These are phyloP conservation scores for Suillus alpinus DNA, from an alignment of 768 basidiomycete species.

Conservation along the genomic window DNA sequence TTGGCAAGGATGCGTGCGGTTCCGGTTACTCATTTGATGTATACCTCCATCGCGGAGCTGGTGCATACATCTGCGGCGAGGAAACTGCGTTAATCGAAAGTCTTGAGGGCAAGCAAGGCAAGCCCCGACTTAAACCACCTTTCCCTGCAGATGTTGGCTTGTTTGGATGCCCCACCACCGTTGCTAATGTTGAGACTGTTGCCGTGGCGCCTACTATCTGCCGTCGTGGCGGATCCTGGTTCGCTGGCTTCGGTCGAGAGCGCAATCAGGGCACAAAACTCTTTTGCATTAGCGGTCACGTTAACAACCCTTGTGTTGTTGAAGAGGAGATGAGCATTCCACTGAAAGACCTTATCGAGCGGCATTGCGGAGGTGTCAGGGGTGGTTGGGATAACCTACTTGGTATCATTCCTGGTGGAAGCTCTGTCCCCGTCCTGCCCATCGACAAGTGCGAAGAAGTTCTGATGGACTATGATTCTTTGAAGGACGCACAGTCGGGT, in stretches of 20 bases:
- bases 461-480: slow-evolving; percentile 97
- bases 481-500: slow-evolving; percentile 95
- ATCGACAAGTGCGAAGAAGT: slow-evolving; percentile 82
- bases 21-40: slow-evolving; percentile 96
- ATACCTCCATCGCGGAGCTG: slow-evolving; percentile 97
- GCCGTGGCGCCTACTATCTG: slow-evolving; percentile 97
- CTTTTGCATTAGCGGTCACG: slow-evolving; percentile 94
- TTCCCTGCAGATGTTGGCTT: slow-evolving; percentile 98
- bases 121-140: slow-evolving; percentile 95
- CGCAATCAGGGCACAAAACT: slow-evolving; percentile 97
- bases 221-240: slow-evolving; percentile 86
- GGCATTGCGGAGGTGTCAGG: slow-evolving; percentile 91
- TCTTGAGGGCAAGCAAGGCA: slow-evolving; percentile 97
- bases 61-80: slow-evolving; percentile 98
- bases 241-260: slow-evolving; percentile 87
- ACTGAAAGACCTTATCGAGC: slow-evolving; percentile 88
- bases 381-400: slow-evolving; percentile 98
- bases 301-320: slow-evolving; percentile 96
- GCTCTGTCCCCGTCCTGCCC: slow-evolving; percentile 90
- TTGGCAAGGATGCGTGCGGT: slow-evolving; percentile 90
- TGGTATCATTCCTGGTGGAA: slow-evolving; percentile 95
- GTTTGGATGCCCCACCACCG: slow-evolving; percentile 96
- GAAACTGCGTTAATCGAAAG: slow-evolving; percentile 98
- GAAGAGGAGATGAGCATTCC: slow-evolving; percentile 99
- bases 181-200: slow-evolving; percentile 98